Conservation (phyloP, 768 basidiomycete species). For the Suillus clintonianus region DNA sequence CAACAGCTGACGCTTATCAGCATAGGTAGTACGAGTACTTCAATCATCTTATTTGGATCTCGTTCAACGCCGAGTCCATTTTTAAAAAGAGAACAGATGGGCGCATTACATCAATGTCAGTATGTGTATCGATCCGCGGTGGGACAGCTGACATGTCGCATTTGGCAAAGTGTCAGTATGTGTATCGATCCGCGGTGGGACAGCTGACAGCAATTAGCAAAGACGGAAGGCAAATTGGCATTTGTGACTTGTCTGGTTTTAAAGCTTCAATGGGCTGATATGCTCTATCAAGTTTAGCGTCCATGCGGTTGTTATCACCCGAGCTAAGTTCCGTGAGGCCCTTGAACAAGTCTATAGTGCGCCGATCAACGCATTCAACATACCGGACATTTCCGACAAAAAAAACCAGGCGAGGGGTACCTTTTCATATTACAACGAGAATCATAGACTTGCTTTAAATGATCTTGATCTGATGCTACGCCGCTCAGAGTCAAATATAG, state of each 20-base stretch:
- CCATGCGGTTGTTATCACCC: background rate
- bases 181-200: too few relatives aligned
- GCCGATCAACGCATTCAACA: too few relatives aligned
- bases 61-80: conserved; percentile 66
- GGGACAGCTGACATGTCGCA: too few relatives aligned
- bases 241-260: background rate
- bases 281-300: conserved; percentile 34
- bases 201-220: background rate
- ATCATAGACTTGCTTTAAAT: too few relatives aligned
- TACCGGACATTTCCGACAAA: too few relatives aligned
- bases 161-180: too few relatives aligned
- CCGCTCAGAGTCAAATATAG: too few relatives aligned
- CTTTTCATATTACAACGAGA: too few relatives aligned
- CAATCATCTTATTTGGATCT: conserved; percentile 58
- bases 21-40: conserved; percentile 39
- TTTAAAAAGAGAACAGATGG: conserved; percentile 58
- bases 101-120: background rate
- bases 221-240: background rate
- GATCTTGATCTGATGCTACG: too few relatives aligned
- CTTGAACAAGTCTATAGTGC: conserved; percentile 50
- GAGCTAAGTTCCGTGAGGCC: too few relatives aligned
- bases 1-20: conserved; percentile 37
- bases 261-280: conserved; percentile 34
- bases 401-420: too few relatives aligned
- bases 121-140: too few relatives aligned